Evolutionary conservation across 768 basidiomycete species (phyloP), one percentile per base, ranked within the genome.

Genomic region (Mycena sanguinolenta): DNA sequence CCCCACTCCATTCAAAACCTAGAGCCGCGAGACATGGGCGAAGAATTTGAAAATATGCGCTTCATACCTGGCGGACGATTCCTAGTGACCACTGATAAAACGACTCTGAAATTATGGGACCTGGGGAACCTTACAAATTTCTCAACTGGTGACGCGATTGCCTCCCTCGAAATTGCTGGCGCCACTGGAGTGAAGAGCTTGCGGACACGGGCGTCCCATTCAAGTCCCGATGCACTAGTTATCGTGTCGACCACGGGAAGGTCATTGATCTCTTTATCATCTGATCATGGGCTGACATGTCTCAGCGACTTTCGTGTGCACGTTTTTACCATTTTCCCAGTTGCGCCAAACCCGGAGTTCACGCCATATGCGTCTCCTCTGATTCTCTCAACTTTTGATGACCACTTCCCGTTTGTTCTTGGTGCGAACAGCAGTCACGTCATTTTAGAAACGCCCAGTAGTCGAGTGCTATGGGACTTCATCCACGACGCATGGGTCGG

Each of bases 51-150:
- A 8, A 25, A 72, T 38, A 30, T 72, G 23, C 71, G 71, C 14
- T 49, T 72, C 12, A 4, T 72, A n/a, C 67, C 71, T 21, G 71
- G 71, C 21, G 71, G 71, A 7, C 30, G 71, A 61, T 72, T 69
- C n/a, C 58, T 72, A 13, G 19, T 72, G 9, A 58, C 71, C 13
- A 57, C 12, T 21, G 19, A 42, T 13, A 14, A 28, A 28, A 30
- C 30, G 19, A 50, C 46, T 1, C 4, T 72, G n/a, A 42, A 42
- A 1, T 12, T 73, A 23, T 73, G 72, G 72, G 72, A 73, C 58
- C 53, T 69, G 2, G 72, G 67, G 3, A 42, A 16, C 42, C 36
- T 14, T 2, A 3, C 19, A 9, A 42, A 16, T 2, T 0, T 14
- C 38, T 4, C 39, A 23, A 34, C 16, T 4, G 14, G 5, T 1